Evolutionary conservation across 2,329 filamentous ascomycete species (phyloP).

Genomic region (Ophidiomyces ophidiicola): DNA sequence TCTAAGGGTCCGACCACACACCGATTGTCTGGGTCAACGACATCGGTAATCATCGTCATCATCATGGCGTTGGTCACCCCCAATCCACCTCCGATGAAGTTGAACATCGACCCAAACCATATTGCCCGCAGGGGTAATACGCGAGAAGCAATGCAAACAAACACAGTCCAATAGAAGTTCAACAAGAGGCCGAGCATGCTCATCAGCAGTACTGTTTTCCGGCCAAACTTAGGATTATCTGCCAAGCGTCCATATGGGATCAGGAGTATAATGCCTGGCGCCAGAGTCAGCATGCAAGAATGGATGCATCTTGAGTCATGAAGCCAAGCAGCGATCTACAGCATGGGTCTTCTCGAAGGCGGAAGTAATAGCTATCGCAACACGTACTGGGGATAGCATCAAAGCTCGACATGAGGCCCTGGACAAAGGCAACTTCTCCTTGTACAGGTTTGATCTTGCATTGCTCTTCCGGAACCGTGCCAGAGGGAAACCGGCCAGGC

Average conservation of each 20-base stretch:
- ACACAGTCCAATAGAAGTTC: slow-evolving; percentile 24
- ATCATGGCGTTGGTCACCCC: slow-evolving; percentile 38
- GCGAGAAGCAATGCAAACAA: slow-evolving; percentile 29
- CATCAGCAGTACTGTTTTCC: slow-evolving; percentile 35
- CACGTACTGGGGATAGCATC: slow-evolving; percentile 32
- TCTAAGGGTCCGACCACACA: slow-evolving; percentile 14
- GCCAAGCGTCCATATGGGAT: slow-evolving; percentile 40
- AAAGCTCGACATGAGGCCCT: slow-evolving; percentile 40
- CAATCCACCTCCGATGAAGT: slow-evolving; percentile 37
- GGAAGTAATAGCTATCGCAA: neutral
- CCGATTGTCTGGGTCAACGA: slow-evolving; percentile 38
- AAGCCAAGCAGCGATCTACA: too few species aligned
- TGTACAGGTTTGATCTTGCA: slow-evolving; percentile 41
- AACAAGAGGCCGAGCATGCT: slow-evolving; percentile 33
- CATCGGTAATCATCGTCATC: slow-evolving; percentile 41
- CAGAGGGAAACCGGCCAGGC: slow-evolving; percentile 33
- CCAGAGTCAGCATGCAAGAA: neutral
- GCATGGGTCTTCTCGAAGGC: neutral
- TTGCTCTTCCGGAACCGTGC: slow-evolving; percentile 36
- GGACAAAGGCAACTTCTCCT: slow-evolving; percentile 39
- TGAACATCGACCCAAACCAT: slow-evolving; percentile 38
- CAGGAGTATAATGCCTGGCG: slow-evolving; percentile 34
- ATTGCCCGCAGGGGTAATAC: slow-evolving; percentile 36
- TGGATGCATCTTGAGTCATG: neutral
- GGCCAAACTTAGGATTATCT: slow-evolving; percentile 32